Conservation (phyloP, 768 basidiomycete genomes). For the Thelephora aurantiotincta region DNA sequence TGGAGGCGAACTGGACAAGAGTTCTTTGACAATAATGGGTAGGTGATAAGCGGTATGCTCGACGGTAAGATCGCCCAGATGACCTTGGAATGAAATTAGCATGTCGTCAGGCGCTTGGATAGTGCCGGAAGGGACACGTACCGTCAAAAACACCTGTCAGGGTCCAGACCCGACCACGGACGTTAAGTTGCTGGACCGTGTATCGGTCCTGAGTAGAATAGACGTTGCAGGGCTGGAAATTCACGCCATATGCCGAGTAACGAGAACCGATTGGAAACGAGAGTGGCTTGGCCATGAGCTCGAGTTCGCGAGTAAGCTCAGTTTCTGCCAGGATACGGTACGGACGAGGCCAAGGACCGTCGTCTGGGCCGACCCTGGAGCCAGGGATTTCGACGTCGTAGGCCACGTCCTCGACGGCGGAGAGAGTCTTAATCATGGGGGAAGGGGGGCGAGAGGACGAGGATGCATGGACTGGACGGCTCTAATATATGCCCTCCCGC, state of each 20-base stretch:
- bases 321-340: not conserved
- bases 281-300: not conserved
- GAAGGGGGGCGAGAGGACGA: not conserved
- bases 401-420: not conserved
- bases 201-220: conserved; percentile 28
- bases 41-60: conserved; percentile 27
- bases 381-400: not conserved
- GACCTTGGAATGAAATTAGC: conserved; percentile 19
- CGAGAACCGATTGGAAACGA: not conserved
- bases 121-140: conserved; percentile 7
- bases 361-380: not conserved
- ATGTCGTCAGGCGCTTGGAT: not conserved
- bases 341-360: not conserved
- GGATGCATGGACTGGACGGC: too few relatives aligned
- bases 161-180: conserved; percentile 26
- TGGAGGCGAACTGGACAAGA: conserved; percentile 19
- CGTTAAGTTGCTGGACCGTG: conserved; percentile 24
- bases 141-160: conserved; percentile 36
- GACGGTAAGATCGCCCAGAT: conserved; percentile 34
- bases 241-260: conserved; percentile 17
- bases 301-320: not conserved
- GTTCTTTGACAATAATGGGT: conserved; percentile 23
- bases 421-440: not conserved
- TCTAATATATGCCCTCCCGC: too few relatives aligned
- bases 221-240: conserved; percentile 29